Evolutionary conservation across 179 eudicot genomes (phyloP).

Genomic region (Gypsophila paniculata): DNA sequence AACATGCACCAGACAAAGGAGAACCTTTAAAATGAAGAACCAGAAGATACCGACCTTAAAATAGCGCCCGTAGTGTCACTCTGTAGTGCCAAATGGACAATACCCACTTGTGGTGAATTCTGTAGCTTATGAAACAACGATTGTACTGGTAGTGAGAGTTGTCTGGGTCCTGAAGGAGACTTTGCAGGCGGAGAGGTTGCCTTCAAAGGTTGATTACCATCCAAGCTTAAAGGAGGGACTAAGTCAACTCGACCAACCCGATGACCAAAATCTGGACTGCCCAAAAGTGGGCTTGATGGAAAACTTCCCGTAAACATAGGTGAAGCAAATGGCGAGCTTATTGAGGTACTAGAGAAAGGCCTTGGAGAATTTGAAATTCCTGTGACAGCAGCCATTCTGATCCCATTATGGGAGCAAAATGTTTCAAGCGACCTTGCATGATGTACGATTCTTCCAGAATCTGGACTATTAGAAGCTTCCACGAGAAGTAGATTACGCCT

Average conservation of each 20-base stretch:
- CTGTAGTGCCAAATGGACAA: conserved; percentile 86
- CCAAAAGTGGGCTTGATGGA: conserved; percentile 78
- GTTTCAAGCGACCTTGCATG: conserved; percentile 86
- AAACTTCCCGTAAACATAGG: conserved; percentile 97
- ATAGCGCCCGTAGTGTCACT: conserved; percentile 82
- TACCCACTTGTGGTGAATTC: conserved; percentile 82
- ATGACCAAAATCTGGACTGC: conserved; percentile 69
- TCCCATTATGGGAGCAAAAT: conserved; percentile 62
- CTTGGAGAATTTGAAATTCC: conserved; percentile 46
- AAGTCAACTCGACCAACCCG: conserved; percentile 62
- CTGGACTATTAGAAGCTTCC: conserved; percentile 85
- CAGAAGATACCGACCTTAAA: conserved; percentile 51
- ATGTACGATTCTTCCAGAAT: conserved; percentile 83
- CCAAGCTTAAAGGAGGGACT: conserved; percentile 91
- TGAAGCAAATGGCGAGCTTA: conserved; percentile 74
- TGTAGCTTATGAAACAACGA: conserved; percentile 71
- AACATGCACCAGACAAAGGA: neutral
- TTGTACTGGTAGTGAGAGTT: conserved; percentile 59
- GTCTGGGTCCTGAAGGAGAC: conserved; percentile 67
- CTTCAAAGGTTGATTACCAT: conserved; percentile 53
- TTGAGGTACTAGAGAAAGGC: conserved; percentile 47
- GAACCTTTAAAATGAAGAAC: conserved; percentile 8
- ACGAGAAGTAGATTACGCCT: conserved; percentile 87
- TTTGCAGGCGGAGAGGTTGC: conserved; percentile 59
- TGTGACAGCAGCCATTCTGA: conserved; percentile 53